Conservation (phyloP, 352 stramenopile genomes). For the Phytophthora macrochlamydospora region DNA sequence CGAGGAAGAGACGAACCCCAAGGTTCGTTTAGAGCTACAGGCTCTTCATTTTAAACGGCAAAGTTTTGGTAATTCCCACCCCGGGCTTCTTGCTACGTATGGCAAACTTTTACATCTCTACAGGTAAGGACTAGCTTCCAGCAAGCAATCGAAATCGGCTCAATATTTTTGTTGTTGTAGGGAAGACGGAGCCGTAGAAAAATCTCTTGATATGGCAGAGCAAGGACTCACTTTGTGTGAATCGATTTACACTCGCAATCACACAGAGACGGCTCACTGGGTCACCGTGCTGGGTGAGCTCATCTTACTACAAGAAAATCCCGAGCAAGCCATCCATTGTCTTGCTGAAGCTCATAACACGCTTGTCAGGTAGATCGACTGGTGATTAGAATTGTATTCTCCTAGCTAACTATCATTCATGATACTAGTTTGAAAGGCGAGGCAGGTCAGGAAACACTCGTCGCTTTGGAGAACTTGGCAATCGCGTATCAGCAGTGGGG, state of each 20-base stretch:
- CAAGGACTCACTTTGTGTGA: constrained; percentile 51
- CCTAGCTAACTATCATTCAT: neutral
- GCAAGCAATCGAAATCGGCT: neutral
- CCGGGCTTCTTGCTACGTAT: constrained; percentile 40
- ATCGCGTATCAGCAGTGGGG: constrained; percentile 28
- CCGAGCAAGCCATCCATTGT: constrained; percentile 43
- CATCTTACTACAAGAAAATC: constrained; percentile 26
- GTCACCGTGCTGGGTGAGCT: constrained; percentile 51
- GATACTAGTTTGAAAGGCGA: constrained; percentile 40
- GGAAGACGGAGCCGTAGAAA: constrained; percentile 22
- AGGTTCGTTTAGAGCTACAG: constrained; percentile 54
- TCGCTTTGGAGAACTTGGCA: constrained; percentile 56
- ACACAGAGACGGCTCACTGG: constrained; percentile 51
- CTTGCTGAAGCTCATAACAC: constrained; percentile 38
- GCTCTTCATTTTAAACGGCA: constrained; percentile 56
- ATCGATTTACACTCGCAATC: constrained; percentile 28
- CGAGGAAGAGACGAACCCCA: constrained; percentile 33
- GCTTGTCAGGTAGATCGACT: constrained; percentile 29
- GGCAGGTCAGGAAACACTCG: constrained; percentile 30
- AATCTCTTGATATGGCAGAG: constrained; percentile 45
- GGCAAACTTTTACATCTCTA: constrained; percentile 52
- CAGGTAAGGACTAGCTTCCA: constrained; percentile 21
- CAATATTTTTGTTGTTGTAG: constrained; percentile 2
- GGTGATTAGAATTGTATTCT: no score
- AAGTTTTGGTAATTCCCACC: constrained; percentile 36